Evolutionary conservation across 257 asterid species (phyloP).

Genomic region (Salvia rosmarinus): DNA sequence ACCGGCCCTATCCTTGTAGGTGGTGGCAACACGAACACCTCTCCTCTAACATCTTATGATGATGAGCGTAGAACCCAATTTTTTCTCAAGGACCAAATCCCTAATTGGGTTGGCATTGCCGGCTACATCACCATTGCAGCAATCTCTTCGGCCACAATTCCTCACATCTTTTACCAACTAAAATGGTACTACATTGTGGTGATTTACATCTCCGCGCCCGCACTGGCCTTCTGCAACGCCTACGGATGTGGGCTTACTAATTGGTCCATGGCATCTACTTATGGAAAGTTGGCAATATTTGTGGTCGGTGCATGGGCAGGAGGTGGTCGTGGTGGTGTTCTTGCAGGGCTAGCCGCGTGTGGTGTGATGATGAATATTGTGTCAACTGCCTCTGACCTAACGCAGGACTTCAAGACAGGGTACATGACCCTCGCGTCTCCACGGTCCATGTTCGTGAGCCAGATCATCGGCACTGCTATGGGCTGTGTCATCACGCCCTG

Average conservation of each 20-base stretch:
- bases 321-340: conserved; percentile 75
- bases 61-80: conserved; percentile 68
- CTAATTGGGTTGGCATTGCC: conserved; percentile 65
- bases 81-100: conserved; percentile 85
- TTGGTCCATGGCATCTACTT: conserved; percentile 72
- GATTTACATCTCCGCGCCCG: conserved; percentile 73
- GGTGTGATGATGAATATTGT: conserved; percentile 98
- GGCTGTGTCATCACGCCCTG: conserved; percentile 83
- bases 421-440: conserved; percentile 89
- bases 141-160: conserved; percentile 60
- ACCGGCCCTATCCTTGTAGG: conserved; percentile 47
- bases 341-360: conserved; percentile 91
- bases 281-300: conserved; percentile 88
- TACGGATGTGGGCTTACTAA: conserved; percentile 68
- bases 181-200: conserved; percentile 73
- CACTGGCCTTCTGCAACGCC: conserved; percentile 77
- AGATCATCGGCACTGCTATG: conserved; percentile 86
- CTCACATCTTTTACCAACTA: conserved; percentile 74
- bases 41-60: conserved; percentile 50
- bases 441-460: conserved; percentile 87
- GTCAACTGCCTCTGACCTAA: conserved; percentile 89
- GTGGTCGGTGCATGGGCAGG: conserved; percentile 92
- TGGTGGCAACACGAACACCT: neutral
- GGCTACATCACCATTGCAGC: conserved; percentile 64
- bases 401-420: conserved; percentile 87